Percentiles rank a stretch among this genome's conserved stretches.
phyloP scores from a whole-genome alignment of 805 yeast genomes.

The Lachancea kluyveri region DNA sequence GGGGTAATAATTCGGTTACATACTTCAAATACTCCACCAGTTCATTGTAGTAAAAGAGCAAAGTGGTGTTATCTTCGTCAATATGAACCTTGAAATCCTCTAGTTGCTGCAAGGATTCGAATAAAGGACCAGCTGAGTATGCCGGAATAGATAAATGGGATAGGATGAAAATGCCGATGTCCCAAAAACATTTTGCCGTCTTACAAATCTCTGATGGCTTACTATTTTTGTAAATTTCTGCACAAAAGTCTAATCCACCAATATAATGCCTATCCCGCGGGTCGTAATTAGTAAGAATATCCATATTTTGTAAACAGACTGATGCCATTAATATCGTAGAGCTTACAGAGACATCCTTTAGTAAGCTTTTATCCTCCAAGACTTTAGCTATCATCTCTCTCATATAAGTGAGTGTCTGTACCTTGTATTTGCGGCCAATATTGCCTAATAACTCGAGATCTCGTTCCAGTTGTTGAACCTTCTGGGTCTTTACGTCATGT shows the following conservation, averaged over 20 bases:
- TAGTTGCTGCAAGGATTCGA: constrained; percentile 5
- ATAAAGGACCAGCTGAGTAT: constrained; percentile 6
- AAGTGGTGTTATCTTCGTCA: background rate
- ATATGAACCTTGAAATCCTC: constrained; percentile 5
- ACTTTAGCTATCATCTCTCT: constrained; percentile 2
- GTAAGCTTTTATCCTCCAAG: background rate
- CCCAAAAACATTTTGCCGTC: constrained; percentile 4
- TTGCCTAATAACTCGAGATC: no score
- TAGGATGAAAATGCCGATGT: constrained; percentile 1
- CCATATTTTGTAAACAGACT: constrained; percentile 1
- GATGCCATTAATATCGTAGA: constrained; percentile 2
- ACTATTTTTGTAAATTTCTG: constrained; percentile 4
- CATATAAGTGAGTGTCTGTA: constrained; percentile 1
- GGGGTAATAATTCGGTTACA: constrained; percentile 1
- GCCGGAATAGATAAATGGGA: constrained; percentile 3
- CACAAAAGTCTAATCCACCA: constrained; percentile 5
- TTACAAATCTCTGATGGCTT: constrained; percentile 3
- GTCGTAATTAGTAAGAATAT: constrained; percentile 1
- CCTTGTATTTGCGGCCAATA: constrained; percentile 1
- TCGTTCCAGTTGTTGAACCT: no score
- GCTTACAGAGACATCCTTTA: background rate
- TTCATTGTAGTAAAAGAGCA: constrained; percentile 7
- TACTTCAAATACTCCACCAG: constrained; percentile 4
- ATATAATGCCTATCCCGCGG: constrained; percentile 3
- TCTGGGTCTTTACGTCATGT: no score